phyloP scores from a whole-genome alignment of 352 stramenopile genomes.

The Salisapilia sapeloensis region DNA sequence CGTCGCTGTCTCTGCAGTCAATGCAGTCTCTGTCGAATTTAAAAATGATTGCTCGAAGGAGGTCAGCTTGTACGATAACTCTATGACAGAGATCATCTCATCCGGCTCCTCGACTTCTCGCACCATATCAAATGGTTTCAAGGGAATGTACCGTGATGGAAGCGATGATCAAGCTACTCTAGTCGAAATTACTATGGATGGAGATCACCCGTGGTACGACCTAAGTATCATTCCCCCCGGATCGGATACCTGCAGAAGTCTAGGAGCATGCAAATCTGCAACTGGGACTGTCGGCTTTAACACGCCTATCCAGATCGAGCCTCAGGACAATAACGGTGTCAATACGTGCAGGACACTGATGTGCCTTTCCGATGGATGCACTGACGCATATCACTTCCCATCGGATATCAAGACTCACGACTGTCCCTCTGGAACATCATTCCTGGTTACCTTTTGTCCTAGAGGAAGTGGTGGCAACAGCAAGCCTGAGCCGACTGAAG shows the following conservation, averaged over 20 bases:
- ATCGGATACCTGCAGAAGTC: background rate
- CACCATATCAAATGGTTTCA: conserved; percentile 2
- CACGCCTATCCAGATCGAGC: background rate
- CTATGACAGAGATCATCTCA: conserved; percentile 2
- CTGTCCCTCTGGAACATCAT: conserved; percentile 28
- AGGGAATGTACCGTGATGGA: conserved; percentile 1
- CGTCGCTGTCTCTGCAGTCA: no score
- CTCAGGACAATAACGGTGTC: conserved; percentile 14
- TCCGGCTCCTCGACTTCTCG: background rate
- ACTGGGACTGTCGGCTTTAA: conserved; percentile 2
- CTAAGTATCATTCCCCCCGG: conserved; percentile 1
- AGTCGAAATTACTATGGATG: conserved; percentile 2
- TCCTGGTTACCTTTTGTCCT: conserved; percentile 54
- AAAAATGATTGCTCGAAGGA: conserved; percentile 8
- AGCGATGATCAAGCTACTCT: conserved; percentile 1
- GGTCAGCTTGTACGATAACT: conserved; percentile 7
- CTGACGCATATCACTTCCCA: conserved; percentile 39
- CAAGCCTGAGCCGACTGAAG: conserved; percentile 5
- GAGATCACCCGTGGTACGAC: conserved; percentile 3
- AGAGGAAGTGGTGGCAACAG: conserved; percentile 16
- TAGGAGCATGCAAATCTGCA: background rate
- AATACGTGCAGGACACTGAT: conserved; percentile 22
- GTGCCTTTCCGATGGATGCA: conserved; percentile 27
- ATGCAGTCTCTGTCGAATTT: conserved; percentile 4
- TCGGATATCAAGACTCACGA: conserved; percentile 41